These are phyloP conservation scores for Dryas alaskensis DNA, from an alignment of 306 rosid species.

Conservation along the genomic window DNA sequence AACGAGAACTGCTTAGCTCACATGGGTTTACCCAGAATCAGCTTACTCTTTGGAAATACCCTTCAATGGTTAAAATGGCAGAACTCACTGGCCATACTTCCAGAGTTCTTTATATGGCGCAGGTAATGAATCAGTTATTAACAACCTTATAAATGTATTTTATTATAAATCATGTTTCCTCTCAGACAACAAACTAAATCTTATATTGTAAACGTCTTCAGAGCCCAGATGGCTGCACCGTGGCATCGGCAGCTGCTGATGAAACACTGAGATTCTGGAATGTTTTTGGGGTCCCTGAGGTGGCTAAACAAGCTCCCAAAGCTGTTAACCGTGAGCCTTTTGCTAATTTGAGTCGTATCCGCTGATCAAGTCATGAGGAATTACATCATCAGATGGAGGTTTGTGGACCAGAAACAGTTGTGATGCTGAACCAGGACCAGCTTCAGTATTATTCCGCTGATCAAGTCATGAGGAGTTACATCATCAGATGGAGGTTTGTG, in stretches of 20 bases:
- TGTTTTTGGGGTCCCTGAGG: slow-evolving; percentile 51
- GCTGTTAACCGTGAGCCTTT: slow-evolving; percentile 36
- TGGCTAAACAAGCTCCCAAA: slow-evolving; percentile 41
- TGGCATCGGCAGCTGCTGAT: slow-evolving; percentile 50
- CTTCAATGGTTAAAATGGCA: slow-evolving; percentile 75
- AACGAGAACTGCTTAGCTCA: slow-evolving; percentile 83
- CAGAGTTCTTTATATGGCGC: slow-evolving; percentile 71
- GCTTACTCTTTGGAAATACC: slow-evolving; percentile 85
- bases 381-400: neutral
- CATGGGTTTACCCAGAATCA: slow-evolving; percentile 76
- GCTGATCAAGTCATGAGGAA: slow-evolving; percentile 11
- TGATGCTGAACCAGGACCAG: no score
- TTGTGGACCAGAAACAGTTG: no score
- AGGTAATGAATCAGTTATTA: slow-evolving; percentile 17
- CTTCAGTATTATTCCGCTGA: slow-evolving; percentile 12
- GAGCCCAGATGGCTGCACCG: slow-evolving; percentile 58
- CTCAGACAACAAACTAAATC: neutral
- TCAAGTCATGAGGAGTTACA: neutral
- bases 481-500: neutral
- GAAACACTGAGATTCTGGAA: slow-evolving; percentile 48
- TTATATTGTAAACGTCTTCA: slow-evolving; percentile 6
- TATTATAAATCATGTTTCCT: neutral
- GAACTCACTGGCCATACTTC: slow-evolving; percentile 83
- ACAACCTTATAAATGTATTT: neutral
- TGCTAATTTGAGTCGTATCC: slow-evolving; percentile 40